Percentiles rank a stretch among this genome's conserved stretches.
Evolutionary conservation across 352 stramenopile species (phyloP).

Genomic region (Pythium dissotocum): DNA sequence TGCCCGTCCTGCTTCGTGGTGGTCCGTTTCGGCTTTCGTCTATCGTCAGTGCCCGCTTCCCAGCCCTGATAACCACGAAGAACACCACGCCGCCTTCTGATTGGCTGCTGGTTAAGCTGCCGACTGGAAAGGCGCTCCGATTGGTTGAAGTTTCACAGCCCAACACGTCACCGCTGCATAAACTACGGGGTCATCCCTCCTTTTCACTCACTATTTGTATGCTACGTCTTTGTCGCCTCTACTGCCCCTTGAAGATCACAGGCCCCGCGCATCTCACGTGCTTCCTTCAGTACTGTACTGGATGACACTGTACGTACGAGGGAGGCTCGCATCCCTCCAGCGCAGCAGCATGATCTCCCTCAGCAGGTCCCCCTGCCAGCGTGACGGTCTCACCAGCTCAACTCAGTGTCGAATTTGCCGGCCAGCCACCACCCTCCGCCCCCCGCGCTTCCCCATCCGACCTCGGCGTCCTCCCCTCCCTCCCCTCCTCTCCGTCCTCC

Average conservation of each 20-base stretch:
- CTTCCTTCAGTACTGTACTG: neutral
- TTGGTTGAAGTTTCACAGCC: slow-evolving; percentile 14
- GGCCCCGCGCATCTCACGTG: neutral
- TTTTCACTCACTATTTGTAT: neutral
- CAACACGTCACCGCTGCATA: neutral
- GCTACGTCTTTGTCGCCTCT: neutral
- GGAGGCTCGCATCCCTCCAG: neutral
- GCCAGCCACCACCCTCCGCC: neutral
- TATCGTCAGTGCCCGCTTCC: slow-evolving; percentile 2
- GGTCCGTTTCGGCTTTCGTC: slow-evolving; percentile 9
- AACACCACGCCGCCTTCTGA: slow-evolving; percentile 5
- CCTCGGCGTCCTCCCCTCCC: neutral
- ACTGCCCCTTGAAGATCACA: neutral
- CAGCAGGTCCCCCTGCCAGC: neutral
- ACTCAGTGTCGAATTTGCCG: slow-evolving; percentile 29
- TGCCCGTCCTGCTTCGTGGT: neutral
- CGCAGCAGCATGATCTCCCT: neutral
- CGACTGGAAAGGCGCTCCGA: neutral
- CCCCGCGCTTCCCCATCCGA: neutral
- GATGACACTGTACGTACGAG: neutral
- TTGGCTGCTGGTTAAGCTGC: slow-evolving; percentile 25
- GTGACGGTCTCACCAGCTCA: neutral
- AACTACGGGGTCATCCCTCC: neutral
- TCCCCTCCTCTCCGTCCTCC: neutral
- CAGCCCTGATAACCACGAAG: slow-evolving; percentile 15